Evolutionary conservation across 2,329 filamentous ascomycete species (phyloP), one percentile per base, ranked within the genome.

Genomic region (Fusarium sterilihyphosum): DNA sequence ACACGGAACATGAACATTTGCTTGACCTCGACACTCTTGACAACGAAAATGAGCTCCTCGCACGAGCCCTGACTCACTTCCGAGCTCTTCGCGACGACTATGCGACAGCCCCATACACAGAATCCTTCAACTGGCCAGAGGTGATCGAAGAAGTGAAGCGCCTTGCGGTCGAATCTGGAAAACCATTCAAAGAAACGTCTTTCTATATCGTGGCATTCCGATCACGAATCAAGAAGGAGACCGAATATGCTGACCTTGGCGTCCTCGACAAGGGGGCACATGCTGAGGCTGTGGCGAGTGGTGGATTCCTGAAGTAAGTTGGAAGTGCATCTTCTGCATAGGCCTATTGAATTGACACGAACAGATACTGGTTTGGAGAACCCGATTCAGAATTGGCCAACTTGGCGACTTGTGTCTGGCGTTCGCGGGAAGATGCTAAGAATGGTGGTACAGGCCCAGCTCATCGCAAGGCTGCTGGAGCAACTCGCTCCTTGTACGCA

Each of bases 161-260:
- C 4, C 84, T 95, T 6, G 83, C 86, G 17, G 75, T 77, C 6
- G 80, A 83, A 14, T 86, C 81, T 12, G 80, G 87, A 18, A 83
- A 83, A 11, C 70, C 65, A 5, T 96, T 93, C 90, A 88, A 85
- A 61, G 85, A 87, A 67, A 88, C 87, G 57, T 87, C 85, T 35
- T 97, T 96, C 84, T 97, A 96, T 83, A 91, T 96, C 64, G 94
- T 98, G 46, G 92, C 92, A 9, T 98, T 98, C 83, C 89, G 94
- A 22, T 96, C 93, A 11, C 88, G 87, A 73, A 89, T 98, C 64
- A 90, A 91, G 43, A 86, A 88, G 5, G 88, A 86, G 18, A 92
- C 92, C 3, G 90, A 94, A 71, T 90, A 90, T 67, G 88, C 89
- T 17, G 87, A 92, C 67, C 87, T 98, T 44, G 91, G 91, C 46